A percentile compares a stretch with the other conserved stretches of the same genome.
Conservation (phyloP, 2,329 filamentous ascomycete species). For the Penicillium sumatraense region DNA sequence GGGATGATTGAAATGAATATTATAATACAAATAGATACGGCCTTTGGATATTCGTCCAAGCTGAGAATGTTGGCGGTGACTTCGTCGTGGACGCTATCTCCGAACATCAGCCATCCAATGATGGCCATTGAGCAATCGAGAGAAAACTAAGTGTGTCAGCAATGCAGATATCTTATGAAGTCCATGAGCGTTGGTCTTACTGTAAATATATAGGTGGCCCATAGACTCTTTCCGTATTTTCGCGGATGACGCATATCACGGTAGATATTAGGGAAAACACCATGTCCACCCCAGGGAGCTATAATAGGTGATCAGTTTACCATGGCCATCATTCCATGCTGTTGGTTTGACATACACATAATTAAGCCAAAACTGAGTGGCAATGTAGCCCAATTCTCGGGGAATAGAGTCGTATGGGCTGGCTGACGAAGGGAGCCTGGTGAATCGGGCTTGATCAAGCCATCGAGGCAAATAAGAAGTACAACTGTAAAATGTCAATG, state of each 20-base stretch:
- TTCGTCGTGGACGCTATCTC: slow-evolving; percentile 82
- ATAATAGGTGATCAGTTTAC: slow-evolving; percentile 6
- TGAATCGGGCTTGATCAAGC: slow-evolving; percentile 75
- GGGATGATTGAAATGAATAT: slow-evolving; percentile 91
- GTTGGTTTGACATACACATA: slow-evolving; percentile 62
- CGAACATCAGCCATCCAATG: slow-evolving; percentile 91
- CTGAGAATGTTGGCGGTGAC: slow-evolving; percentile 88
- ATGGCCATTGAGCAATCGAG: slow-evolving; percentile 83
- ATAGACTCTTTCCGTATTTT: slow-evolving; percentile 76
- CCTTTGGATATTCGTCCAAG: slow-evolving; percentile 72
- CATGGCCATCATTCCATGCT: background rate
- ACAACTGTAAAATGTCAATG: slow-evolving; percentile 64
- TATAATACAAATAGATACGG: slow-evolving; percentile 77
- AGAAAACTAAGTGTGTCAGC: slow-evolving; percentile 60
- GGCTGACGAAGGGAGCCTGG: slow-evolving; percentile 86
- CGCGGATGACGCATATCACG: slow-evolving; percentile 79
- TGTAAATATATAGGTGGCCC: slow-evolving; percentile 83
- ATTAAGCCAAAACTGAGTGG: slow-evolving; percentile 88
- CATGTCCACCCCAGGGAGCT: slow-evolving; percentile 72
- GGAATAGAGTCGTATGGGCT: slow-evolving; percentile 79
- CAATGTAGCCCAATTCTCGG: slow-evolving; percentile 82
- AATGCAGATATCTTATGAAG: slow-evolving; percentile 2
- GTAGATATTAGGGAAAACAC: slow-evolving; percentile 84
- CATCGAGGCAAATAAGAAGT: slow-evolving; percentile 80
- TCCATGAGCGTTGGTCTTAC: slow-evolving; percentile 51